Base-by-base conservation (phyloP, 805 yeast genomes). In the Tetrapisispora nanseiensis region DNA sequence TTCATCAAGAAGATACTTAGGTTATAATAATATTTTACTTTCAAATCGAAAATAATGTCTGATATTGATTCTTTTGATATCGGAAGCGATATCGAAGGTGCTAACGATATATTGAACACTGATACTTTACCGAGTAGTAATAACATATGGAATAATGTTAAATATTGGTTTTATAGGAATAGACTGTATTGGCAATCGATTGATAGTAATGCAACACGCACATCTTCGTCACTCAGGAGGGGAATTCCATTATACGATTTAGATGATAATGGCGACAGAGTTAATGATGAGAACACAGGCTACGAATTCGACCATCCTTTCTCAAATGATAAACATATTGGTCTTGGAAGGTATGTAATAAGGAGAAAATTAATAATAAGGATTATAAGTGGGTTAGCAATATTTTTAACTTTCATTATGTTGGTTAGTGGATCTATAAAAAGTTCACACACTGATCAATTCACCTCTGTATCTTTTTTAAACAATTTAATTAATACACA, bases 221-320 rank as follows among this genome's bases (percentile, higher is more conserved):
- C 21, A 13, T n/a, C 20, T 16, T 5, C 18, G 8, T 9, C 10
- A 10, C 19, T 20, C 21, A 11, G 20, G 13, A 35, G 45, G 21
- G 56, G 57, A 15, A 50, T 54, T 3, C 57, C 55, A 6, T 37
- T 54, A 24, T 54, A 54, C 27, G 54, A 54, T 15, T 29, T 55
- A 29, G 50, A 53, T 38, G 24, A 38, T 2, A 39, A 47, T 24
- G 55, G 55, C 1, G 41, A 44, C 26, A 40, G 38, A 13, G 27
- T 34, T 15, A 28, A 28, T 18, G 29, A 26, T 16, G 45, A 32
- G n/a, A 29, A 26, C 11, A 18, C 30, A 32, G 39, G 18, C 3
- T 28, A 21, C 26, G 33, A 28, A 19, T 19, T 28, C 19, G 31
- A 31, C 10, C 36, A 30, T 23, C 31, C 41, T 6, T 4, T 28